phyloP scores from a whole-genome alignment of 306 rosid genomes.

The Benincasa hispida region DNA sequence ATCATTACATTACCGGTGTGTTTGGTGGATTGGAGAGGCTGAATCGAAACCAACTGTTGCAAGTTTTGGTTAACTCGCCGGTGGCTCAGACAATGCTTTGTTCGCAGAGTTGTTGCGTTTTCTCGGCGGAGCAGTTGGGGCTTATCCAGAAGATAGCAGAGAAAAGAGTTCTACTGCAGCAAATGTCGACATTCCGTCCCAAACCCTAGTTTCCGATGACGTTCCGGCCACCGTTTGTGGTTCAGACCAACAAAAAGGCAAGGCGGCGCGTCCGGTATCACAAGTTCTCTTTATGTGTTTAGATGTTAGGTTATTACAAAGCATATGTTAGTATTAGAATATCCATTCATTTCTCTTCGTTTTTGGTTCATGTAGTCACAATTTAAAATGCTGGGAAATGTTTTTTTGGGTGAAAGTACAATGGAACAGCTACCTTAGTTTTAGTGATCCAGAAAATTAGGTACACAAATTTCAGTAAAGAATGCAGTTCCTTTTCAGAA shows the following conservation, averaged over 20 bases:
- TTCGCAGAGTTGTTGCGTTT: constrained; percentile 50
- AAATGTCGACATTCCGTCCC: not conserved
- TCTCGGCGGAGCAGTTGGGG: constrained; percentile 48
- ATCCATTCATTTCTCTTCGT: not conserved
- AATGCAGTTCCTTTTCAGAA: not conserved
- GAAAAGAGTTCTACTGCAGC: constrained; percentile 6
- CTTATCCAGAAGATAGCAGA: constrained; percentile 18
- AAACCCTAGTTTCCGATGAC: not conserved
- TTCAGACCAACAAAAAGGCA: not conserved
- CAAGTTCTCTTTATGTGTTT: not conserved
- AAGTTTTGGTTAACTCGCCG: constrained; percentile 61
- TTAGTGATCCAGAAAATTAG: not conserved
- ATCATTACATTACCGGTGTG: not conserved
- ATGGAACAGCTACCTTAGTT: not conserved
- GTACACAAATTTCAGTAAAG: not conserved
- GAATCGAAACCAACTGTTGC: constrained; percentile 50
- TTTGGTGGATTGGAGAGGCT: constrained; percentile 40
- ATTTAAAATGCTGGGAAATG: not conserved
- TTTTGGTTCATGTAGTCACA: not conserved
- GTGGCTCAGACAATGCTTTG: constrained; percentile 56
- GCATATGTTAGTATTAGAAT: not conserved
- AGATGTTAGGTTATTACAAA: not conserved
- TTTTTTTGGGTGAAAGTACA: not conserved
- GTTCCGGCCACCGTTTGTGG: not conserved
- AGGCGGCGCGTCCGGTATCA: not conserved